A percentile compares a stretch with the other conserved stretches of the same genome.
Conservation (phyloP, 2,329 filamentous ascomycete species). For the Coniochaeta sp. region DNA sequence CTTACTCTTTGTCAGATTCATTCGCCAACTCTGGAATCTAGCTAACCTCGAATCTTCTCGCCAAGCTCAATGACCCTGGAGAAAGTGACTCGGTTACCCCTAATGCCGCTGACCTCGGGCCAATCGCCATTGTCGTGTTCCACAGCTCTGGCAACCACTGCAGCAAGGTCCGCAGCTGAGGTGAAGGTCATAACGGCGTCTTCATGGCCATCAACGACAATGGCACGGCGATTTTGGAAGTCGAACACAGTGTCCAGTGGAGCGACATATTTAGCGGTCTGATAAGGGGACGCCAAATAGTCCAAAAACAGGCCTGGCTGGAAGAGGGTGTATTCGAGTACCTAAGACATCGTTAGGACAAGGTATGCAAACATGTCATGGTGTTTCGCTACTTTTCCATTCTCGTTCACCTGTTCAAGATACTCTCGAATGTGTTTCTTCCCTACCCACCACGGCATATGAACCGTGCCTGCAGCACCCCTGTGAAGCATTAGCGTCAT, state of each 20-base stretch:
- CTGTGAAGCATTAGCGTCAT: too few species aligned
- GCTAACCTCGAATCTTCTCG: conserved; percentile 8
- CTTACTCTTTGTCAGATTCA: neutral
- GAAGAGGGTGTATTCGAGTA: conserved; percentile 49
- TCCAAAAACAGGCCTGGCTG: conserved; percentile 47
- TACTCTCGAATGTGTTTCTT: conserved; percentile 44
- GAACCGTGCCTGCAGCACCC: conserved; percentile 10
- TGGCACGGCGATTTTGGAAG: conserved; percentile 30
- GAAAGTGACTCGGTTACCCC: conserved; percentile 25
- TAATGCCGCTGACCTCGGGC: conserved; percentile 33
- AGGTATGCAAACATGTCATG: neutral
- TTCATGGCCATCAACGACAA: conserved; percentile 33
- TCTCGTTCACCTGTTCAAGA: conserved; percentile 40
- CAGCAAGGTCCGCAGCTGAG: conserved; percentile 32
- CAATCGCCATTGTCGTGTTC: conserved; percentile 32
- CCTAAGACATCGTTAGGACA: conserved; percentile 18
- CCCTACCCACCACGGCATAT: conserved; percentile 39
- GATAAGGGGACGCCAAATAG: conserved; percentile 43
- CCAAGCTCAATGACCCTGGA: conserved; percentile 30
- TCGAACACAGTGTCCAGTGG: conserved; percentile 29
- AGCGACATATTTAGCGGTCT: conserved; percentile 34
- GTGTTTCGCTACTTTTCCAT: conserved; percentile 26
- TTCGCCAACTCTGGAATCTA: neutral
- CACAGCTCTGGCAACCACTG: conserved; percentile 28
- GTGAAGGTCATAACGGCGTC: conserved; percentile 35